phyloP scores from a whole-genome alignment of 495 filamentous ascomycete species.

The Aspergillus asperescens region DNA sequence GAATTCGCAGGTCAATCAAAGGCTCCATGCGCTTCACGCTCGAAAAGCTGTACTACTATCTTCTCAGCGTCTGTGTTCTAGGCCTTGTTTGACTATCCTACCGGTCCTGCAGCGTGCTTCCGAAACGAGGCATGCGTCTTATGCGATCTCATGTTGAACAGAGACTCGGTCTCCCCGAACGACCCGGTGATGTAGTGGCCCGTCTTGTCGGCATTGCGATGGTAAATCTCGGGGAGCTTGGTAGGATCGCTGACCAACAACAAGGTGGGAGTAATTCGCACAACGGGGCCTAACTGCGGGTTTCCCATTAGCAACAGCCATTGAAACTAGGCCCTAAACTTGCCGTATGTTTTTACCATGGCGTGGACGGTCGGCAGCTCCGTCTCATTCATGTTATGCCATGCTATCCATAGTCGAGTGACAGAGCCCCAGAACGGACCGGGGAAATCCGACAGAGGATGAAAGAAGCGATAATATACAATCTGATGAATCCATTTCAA shows the following conservation, averaged over 20 bases:
- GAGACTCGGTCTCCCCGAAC: slow-evolving; percentile 42
- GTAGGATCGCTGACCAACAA: slow-evolving; percentile 41
- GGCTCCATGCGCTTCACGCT: slow-evolving; percentile 51
- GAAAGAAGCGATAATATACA: slow-evolving; percentile 49
- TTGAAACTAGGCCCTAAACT: neutral
- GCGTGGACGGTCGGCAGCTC: slow-evolving; percentile 35
- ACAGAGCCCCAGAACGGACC: slow-evolving; percentile 52
- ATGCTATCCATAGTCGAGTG: slow-evolving; percentile 47
- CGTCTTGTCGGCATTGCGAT: slow-evolving; percentile 51
- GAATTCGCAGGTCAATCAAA: slow-evolving; percentile 41
- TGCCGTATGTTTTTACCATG: slow-evolving; percentile 49
- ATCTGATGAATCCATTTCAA: slow-evolving; percentile 30
- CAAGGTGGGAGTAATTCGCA: slow-evolving; percentile 44
- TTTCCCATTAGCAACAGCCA: neutral
- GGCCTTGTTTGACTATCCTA: slow-evolving; percentile 15
- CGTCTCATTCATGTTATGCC: slow-evolving; percentile 41
- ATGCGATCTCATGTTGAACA: slow-evolving; percentile 48
- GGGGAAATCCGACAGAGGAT: slow-evolving; percentile 46
- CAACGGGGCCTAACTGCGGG: slow-evolving; percentile 33
- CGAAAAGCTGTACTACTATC: slow-evolving; percentile 46
- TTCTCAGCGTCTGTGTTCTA: slow-evolving; percentile 4
- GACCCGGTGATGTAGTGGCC: slow-evolving; percentile 48
- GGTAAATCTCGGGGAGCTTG: slow-evolving; percentile 49
- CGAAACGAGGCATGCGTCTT: slow-evolving; percentile 44
- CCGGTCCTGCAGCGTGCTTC: slow-evolving; percentile 38